Conservation (phyloP, 768 basidiomycete species). For the Lactarius sp. region DNA sequence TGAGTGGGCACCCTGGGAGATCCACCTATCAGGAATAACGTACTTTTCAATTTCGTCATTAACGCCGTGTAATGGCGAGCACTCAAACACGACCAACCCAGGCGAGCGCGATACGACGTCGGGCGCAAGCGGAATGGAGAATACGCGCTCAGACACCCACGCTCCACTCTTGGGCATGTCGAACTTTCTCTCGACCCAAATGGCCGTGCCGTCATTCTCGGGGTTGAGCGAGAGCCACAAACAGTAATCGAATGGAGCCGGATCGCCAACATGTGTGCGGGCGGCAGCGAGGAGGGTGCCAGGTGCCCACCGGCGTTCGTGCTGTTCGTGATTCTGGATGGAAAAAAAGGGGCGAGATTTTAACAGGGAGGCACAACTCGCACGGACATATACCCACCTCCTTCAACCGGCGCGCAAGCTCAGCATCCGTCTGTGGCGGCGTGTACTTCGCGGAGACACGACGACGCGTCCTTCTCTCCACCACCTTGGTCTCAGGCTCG, state of each 20-base stretch:
- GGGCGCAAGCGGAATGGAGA: conserved; percentile 51
- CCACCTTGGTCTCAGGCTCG: conserved; percentile 25
- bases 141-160: conserved; percentile 56
- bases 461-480: conserved; percentile 33
- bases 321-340: conserved; percentile 63
- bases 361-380: not conserved
- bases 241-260: conserved; percentile 45
- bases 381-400: conserved; percentile 43
- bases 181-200: conserved; percentile 78
- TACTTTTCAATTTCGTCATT: conserved; percentile 66
- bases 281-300: conserved; percentile 60
- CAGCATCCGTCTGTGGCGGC: conserved; percentile 57
- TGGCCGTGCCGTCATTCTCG: conserved; percentile 68
- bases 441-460: conserved; percentile 43
- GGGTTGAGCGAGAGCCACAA: conserved; percentile 74
- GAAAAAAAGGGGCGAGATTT: not conserved
- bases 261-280: conserved; percentile 36
- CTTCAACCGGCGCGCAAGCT: conserved; percentile 58
- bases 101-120: conserved; percentile 35
- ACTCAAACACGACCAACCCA: conserved; percentile 71
- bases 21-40: conserved; percentile 14
- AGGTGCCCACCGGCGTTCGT: conserved; percentile 66
- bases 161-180: conserved; percentile 57
- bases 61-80: conserved; percentile 58
- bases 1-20: not conserved